These are phyloP conservation scores for Collybia sp. DNA, from an alignment of 768 basidiomycete species.

Conservation along the genomic window DNA sequence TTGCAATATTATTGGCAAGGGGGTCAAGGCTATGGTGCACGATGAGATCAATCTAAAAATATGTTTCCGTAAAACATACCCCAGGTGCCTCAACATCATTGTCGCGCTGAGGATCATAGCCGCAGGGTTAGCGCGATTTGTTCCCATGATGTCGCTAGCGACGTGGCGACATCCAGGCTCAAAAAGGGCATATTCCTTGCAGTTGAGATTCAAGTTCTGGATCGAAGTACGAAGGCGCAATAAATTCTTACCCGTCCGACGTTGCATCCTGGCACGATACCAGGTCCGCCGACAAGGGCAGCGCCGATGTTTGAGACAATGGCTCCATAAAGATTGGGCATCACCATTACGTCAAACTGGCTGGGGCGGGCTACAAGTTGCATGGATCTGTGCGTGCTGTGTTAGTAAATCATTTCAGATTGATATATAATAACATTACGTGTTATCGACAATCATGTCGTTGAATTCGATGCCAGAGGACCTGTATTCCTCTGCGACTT, in stretches of 20 bases:
- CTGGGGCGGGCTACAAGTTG: constrained; percentile 94
- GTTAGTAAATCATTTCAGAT: constrained; percentile 2
- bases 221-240: neutral
- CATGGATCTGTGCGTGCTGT: constrained; percentile 71
- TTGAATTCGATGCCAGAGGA: constrained; percentile 87
- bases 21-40: constrained; percentile 67
- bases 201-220: constrained; percentile 6
- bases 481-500: constrained; percentile 95
- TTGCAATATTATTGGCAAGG: constrained; percentile 91
- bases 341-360: constrained; percentile 99
- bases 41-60: constrained; percentile 2
- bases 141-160: constrained; percentile 94
- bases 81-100: constrained; percentile 96
- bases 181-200: constrained; percentile 92
- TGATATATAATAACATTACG: constrained; percentile 41
- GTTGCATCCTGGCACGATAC: constrained; percentile 97
- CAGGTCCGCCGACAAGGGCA: constrained; percentile 96
- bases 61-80: constrained; percentile 42
- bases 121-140: constrained; percentile 93
- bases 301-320: constrained; percentile 99
- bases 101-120: constrained; percentile 97
- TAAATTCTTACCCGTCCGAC: constrained; percentile 73
- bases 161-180: constrained; percentile 98
- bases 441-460: constrained; percentile 99
- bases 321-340: constrained; percentile 96